Base-by-base conservation (phyloP, 495 filamentous ascomycete genomes). In the Penicillium coprophilum region DNA sequence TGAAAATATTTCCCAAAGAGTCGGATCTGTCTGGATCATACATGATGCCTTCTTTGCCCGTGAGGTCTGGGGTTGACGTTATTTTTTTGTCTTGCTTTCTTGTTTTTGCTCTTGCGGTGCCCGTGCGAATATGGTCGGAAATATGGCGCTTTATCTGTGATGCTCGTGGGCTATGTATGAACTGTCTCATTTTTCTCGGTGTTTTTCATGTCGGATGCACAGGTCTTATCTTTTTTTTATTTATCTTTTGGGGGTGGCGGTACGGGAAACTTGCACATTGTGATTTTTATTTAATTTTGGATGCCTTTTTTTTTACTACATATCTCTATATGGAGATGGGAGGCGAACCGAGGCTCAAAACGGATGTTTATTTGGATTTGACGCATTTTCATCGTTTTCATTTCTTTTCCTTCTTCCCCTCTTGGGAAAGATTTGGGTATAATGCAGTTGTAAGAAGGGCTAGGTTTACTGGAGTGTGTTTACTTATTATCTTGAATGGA, bases 61-160 rank as follows among this genome's bases (percentile, higher is more conserved):
- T 50, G 5, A 3, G 45, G 24, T 39, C 32, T 30, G 19, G 31
- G n/a, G 38, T n/a, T 21, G 38, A 23, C 50, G 12, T 56, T 49
- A 4, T 49, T 43, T 49, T 43, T 44, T 44, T 30, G 5, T 48
- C 28, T 30, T 27, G 31, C 20, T 48, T 50, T 45, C 44, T 46
- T 43, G 48, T 32, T 24, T 45, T 53, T 34, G 28, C 21, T 41
- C 10, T 44, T 34, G 17, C 40, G 40, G 52, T 34, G 31, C 52
- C 53, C 31, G 41, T 28, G 49, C 46, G 34, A 46, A 48, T 53
- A 59, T 46, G 50, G 39, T 53, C 54, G 58, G 62, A 56, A 61
- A 56, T 51, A 49, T 55, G 62, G 62, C 56, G 62, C 61, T 61
- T 61, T 46, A 50, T 60, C 40, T 49, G 24, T 45, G 38, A 56